Percentiles rank a stretch among this genome's conserved stretches.
Conservation (phyloP, 768 basidiomycete genomes). For the Roridomyces roridus region DNA sequence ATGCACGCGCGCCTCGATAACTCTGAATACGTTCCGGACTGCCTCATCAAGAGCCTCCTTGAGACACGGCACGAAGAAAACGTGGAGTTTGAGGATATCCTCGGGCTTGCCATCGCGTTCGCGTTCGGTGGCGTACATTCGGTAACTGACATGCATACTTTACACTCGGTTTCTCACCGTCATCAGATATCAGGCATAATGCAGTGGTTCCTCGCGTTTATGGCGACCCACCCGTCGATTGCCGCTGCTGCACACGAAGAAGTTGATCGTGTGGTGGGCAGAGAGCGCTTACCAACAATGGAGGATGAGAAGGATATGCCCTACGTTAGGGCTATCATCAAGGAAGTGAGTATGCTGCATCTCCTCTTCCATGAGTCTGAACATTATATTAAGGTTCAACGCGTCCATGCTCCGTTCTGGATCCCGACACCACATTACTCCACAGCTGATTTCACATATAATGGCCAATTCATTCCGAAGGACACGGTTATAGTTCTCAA, state of each 20-base stretch:
- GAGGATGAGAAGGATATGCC: conserved; percentile 31
- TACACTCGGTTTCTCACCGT: too few species aligned
- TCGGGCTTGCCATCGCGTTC: conserved; percentile 40
- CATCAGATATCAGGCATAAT: conserved; percentile 39
- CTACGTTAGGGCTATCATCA: conserved; percentile 24
- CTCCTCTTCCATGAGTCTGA: too few species aligned
- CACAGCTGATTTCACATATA: conserved; percentile 36
- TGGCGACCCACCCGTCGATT: conserved; percentile 36
- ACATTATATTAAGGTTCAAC: conserved; percentile 22
- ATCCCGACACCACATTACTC: conserved; percentile 34
- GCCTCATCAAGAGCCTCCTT: conserved; percentile 39
- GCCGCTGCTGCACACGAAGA: conserved; percentile 40
- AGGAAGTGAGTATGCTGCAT: not conserved
- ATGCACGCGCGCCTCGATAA: conserved; percentile 35
- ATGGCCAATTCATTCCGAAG: conserved; percentile 37
- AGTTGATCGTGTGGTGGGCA: conserved; percentile 40
- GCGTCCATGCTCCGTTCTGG: conserved; percentile 32
- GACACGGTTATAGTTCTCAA: conserved; percentile 36
- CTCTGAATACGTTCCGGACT: conserved; percentile 40
- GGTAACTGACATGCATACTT: too few species aligned
- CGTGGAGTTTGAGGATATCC: conserved; percentile 37
- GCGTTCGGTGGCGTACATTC: conserved; percentile 42
- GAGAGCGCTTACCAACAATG: conserved; percentile 32
- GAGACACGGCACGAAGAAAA: conserved; percentile 33
- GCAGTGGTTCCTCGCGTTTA: conserved; percentile 39